A percentile compares a stretch with the other conserved stretches of the same genome.
Conservation (phyloP, 2,329 filamentous ascomycete genomes). For the Conoideocrella luteorostrata region DNA sequence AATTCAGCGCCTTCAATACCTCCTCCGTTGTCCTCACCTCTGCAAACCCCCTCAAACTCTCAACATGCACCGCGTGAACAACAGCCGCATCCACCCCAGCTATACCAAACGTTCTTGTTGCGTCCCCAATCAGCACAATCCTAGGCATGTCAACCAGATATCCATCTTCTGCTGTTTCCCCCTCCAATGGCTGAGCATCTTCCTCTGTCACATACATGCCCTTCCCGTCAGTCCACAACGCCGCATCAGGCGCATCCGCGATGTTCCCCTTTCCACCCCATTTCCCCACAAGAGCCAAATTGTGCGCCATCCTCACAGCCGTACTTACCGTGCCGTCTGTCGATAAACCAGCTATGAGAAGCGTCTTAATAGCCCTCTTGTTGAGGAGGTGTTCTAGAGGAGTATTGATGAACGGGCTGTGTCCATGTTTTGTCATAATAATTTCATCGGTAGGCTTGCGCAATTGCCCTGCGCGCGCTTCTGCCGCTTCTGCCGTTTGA, state of each 20-base stretch:
- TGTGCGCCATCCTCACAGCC: slow-evolving; percentile 10
- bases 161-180: slow-evolving; percentile 6
- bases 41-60: slow-evolving; percentile 9
- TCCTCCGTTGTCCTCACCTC: slow-evolving; percentile 9
- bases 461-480: too few species aligned
- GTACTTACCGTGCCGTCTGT: slow-evolving; percentile 12
- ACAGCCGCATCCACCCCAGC: slow-evolving; percentile 10
- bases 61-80: slow-evolving; percentile 10
- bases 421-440: slow-evolving; percentile 6
- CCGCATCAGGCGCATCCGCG: slow-evolving; percentile 5
- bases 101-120: slow-evolving; percentile 10
- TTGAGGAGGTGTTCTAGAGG: slow-evolving; percentile 7
- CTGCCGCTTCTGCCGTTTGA: too few species aligned
- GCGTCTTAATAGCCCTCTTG: slow-evolving; percentile 10
- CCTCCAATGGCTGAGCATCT: neutral
- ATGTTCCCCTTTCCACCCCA: slow-evolving; percentile 13
- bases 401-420: slow-evolving; percentile 10
- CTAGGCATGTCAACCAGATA: slow-evolving; percentile 12
- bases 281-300: slow-evolving; percentile 10
- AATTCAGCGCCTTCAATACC: neutral
- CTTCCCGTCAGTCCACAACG: slow-evolving; percentile 9
- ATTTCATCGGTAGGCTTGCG: too few species aligned
- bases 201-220: slow-evolving; percentile 6
- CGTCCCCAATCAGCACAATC: slow-evolving; percentile 12
- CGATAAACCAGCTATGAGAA: slow-evolving; percentile 4